Base-by-base conservation (phyloP, 306 rosid species). In the Sindora glabra region DNA sequence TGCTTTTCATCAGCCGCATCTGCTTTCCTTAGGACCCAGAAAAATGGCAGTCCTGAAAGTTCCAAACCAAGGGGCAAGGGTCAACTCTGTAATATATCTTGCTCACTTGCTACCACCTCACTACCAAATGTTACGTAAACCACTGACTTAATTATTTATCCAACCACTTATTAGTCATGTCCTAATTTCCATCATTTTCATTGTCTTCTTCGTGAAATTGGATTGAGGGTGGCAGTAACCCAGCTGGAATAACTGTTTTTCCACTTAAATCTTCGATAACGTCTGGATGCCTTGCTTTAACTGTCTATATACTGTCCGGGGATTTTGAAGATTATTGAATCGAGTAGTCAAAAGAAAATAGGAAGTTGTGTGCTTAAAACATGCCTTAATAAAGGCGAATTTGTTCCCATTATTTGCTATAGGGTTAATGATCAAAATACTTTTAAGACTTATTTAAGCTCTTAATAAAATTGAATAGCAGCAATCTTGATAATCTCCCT, bases 191-290 rank as follows among this genome's bases (percentile, higher is more conserved):
- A n/a, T n/a, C 30, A n/a, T 39, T 44, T 1, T 40, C 33, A 3
- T 10, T 53, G 10, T 17, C 55, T n/a, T n/a, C n/a, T 2, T 58
- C 56, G 9, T 13, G 25, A 3, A 14, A 27, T 10, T 40, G 34
- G 22, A 39, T 13, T 2, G 54, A 37, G 5, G 72, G 65, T 5
- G 73, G 63, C 10, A 79, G 32, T 22, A 46, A 55, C 19, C 84
- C 81, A 29, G 71, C 42, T 0, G 85, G 81, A 9, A 79, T 34
- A 2, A 79, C 54, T 6, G 70, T 48, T 33, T 71, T 71, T n/a
- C 8, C 32, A 45, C 18, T 4, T 1, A 58, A 0, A 4, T 51
- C 44, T 19, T 12, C 55, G 3, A 74, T 15, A 0, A 33, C 12
- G 12, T 16, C 36, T n/a, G 76, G 10, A 64, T 59, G 72, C 3